These are phyloP conservation scores for Crucibulum laeve DNA, from an alignment of 768 basidiomycete species.

Conservation along the genomic window DNA sequence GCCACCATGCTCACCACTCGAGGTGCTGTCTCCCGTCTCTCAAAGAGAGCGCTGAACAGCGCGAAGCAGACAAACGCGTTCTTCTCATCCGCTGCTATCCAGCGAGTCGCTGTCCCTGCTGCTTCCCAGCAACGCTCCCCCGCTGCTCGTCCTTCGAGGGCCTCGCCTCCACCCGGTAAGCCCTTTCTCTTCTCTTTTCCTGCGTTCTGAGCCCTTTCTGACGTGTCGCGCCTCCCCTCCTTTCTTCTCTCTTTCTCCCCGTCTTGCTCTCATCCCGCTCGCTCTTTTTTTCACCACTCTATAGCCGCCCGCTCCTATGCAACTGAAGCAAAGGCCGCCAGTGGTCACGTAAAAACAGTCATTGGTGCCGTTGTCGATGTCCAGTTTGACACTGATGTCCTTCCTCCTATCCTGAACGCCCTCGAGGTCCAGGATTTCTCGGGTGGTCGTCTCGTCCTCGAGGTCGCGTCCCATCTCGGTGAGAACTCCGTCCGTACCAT, in stretches of 20 bases:
- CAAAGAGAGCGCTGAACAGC: conserved; percentile 75
- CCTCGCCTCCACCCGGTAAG: conserved; percentile 51
- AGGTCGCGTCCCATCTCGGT: conserved; percentile 97
- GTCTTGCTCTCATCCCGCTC: conserved; percentile 7
- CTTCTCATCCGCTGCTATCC: conserved; percentile 72
- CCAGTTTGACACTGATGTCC: conserved; percentile 91
- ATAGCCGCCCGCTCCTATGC: conserved; percentile 79
- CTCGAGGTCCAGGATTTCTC: conserved; percentile 94
- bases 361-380: conserved; percentile 99
- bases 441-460: conserved; percentile 96
- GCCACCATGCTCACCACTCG: conserved; percentile 81
- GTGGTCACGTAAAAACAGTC: conserved; percentile 93
- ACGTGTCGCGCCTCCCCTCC: not conserved
- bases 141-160: conserved; percentile 43
- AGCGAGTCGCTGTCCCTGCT: conserved; percentile 46
- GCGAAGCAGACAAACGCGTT: conserved; percentile 75
- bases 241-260: conserved; percentile 10
- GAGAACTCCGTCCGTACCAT: conserved; percentile 99
- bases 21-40: conserved; percentile 82
- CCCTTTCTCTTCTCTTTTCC: conserved; percentile 11
- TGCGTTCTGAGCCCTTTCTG: conserved; percentile 1
- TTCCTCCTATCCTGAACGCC: conserved; percentile 97
- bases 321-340: conserved; percentile 72
- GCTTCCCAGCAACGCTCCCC: conserved; percentile 38
- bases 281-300: conserved; percentile 16